Percentiles rank a stretch among this genome's conserved stretches.
Conservation (phyloP, 768 basidiomycete species). For the Sistotremastrum niveocremeum region DNA sequence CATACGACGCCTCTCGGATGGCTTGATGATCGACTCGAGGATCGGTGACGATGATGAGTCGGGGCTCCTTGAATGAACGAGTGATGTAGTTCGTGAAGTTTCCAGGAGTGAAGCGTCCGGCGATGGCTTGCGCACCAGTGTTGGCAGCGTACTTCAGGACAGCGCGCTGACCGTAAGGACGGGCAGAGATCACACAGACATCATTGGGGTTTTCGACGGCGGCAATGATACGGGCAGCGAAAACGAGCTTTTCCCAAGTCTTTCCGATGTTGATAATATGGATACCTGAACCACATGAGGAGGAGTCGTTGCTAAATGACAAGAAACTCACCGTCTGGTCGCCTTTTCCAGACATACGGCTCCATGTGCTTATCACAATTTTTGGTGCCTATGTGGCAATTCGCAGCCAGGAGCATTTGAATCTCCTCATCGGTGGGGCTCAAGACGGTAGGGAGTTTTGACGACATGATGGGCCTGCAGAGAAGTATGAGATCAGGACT, state of each 20-base stretch:
- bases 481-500: background rate
- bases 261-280: slow-evolving; percentile 97
- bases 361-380: slow-evolving; percentile 99
- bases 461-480: slow-evolving; percentile 36
- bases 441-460: slow-evolving; percentile 89
- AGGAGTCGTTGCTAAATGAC: background rate
- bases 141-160: slow-evolving; percentile 98
- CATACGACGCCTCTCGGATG: slow-evolving; percentile 98
- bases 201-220: slow-evolving; percentile 98
- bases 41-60: slow-evolving; percentile 96
- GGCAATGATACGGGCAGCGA: slow-evolving; percentile 95
- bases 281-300: slow-evolving; percentile 46
- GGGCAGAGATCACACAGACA: slow-evolving; percentile 94
- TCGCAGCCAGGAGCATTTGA: slow-evolving; percentile 85
- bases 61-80: slow-evolving; percentile 99
- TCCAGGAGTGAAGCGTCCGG: slow-evolving; percentile 98
- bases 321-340: slow-evolving; percentile 69
- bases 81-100: slow-evolving; percentile 99
- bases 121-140: slow-evolving; percentile 97
- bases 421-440: slow-evolving; percentile 97
- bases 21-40: slow-evolving; percentile 99
- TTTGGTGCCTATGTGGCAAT: slow-evolving; percentile 96
- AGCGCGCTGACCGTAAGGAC: slow-evolving; percentile 97
- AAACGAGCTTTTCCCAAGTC: slow-evolving; percentile 99
- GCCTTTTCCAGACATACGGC: slow-evolving; percentile 94